phyloP scores from a whole-genome alignment of 805 yeast genomes.

The Cyberlindnera mrakii region DNA sequence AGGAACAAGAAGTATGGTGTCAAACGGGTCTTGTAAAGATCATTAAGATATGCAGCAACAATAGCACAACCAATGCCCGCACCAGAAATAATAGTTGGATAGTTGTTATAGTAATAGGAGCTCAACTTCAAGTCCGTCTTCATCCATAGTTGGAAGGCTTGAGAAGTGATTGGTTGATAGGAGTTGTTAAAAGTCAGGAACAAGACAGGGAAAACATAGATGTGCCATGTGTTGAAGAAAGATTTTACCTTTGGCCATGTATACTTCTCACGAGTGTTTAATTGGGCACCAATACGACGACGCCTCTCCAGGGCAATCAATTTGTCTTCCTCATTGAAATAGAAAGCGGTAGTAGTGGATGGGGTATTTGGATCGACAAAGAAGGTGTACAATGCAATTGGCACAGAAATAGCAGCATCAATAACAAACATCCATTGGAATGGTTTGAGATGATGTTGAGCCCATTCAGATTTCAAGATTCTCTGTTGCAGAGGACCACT shows the following conservation, averaged over 20 bases:
- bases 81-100: constrained; percentile 35
- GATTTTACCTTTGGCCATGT: constrained; percentile 33
- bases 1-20: constrained; percentile 32
- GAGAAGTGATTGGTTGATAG: constrained; percentile 29
- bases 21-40: constrained; percentile 28
- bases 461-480: constrained; percentile 23
- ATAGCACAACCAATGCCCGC: constrained; percentile 33
- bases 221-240: constrained; percentile 44
- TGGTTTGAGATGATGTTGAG: constrained; percentile 23
- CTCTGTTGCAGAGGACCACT: constrained; percentile 34
- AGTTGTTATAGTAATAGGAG: constrained; percentile 31
- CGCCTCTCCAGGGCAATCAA: constrained; percentile 42
- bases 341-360: constrained; percentile 36
- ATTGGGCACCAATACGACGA: constrained; percentile 35
- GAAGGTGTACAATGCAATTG: constrained; percentile 39
- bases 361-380: constrained; percentile 41
- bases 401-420: constrained; percentile 36
- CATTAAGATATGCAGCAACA: constrained; percentile 30
- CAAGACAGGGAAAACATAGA: constrained; percentile 35
- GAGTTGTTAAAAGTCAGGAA: constrained; percentile 16
- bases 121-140: constrained; percentile 28
- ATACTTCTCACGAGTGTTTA: constrained; percentile 36
- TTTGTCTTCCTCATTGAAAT: constrained; percentile 36
- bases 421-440: constrained; percentile 43
- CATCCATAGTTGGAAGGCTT: constrained; percentile 43